These are phyloP conservation scores for Nowakowskiella sp. DNA, from an alignment of 192 early-diverging fungal genomes.

Conservation along the genomic window DNA sequence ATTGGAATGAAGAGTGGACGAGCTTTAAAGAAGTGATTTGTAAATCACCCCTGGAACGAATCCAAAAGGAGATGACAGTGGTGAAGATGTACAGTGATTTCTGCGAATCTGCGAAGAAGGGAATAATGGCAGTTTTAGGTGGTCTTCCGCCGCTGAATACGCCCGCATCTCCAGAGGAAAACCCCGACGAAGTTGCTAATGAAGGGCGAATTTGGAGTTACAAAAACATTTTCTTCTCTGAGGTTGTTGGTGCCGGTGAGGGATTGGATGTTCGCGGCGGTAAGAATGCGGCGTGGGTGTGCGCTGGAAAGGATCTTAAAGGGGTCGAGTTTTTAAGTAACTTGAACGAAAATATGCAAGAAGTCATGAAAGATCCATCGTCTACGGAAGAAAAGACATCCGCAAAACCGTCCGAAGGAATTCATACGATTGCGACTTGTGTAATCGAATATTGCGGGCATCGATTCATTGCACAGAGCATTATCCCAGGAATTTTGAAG, in stretches of 20 bases:
- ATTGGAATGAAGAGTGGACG: slow-evolving; percentile 98
- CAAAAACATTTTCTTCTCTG: slow-evolving; percentile 94
- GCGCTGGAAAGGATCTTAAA: slow-evolving; percentile 90
- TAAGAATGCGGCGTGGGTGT: slow-evolving; percentile 82
- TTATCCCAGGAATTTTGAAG: slow-evolving; percentile 73
- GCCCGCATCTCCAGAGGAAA: no score
- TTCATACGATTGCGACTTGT: slow-evolving; percentile 82
- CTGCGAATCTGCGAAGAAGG: slow-evolving; percentile 77
- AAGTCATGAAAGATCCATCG: neutral
- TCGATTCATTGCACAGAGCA: slow-evolving; percentile 86
- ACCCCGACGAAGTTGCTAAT: slow-evolving; percentile 57
- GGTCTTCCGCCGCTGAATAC: no score
- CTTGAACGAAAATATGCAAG: slow-evolving; percentile 46
- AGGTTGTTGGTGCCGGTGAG: slow-evolving; percentile 78
- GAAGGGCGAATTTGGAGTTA: slow-evolving; percentile 65
- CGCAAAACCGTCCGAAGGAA: no score
- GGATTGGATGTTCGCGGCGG: slow-evolving; percentile 76
- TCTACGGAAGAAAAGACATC: neutral
- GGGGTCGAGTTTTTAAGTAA: slow-evolving; percentile 72
- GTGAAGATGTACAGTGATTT: slow-evolving; percentile 85
- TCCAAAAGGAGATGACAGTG: slow-evolving; percentile 75
- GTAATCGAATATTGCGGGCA: slow-evolving; percentile 89
- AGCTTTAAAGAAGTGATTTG: slow-evolving; percentile 77
- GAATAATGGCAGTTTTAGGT: slow-evolving; percentile 76
- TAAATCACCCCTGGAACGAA: slow-evolving; percentile 66